Evolutionary conservation across 306 rosid genomes (phyloP), one percentile per base, ranked within the genome.

Genomic region (Casuarina glauca): DNA sequence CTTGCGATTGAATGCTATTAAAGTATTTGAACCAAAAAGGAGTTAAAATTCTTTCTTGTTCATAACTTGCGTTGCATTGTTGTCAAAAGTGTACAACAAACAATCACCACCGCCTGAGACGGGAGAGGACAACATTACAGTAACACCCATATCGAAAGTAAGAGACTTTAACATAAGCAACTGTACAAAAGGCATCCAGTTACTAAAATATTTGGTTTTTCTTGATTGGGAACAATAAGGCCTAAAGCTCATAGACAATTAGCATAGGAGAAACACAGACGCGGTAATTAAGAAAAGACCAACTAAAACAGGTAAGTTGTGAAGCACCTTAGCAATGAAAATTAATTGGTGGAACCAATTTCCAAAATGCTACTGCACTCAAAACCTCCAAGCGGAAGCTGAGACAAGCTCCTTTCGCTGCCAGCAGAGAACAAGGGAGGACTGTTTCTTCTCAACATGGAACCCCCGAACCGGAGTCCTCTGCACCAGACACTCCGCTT

Each of bases 401-500:
- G 91, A 89, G 70, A 91, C 66, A 26, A 92, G 94, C 53, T 94
- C 96, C 81, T 89, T 94, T 68, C 90, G 82, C 79, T 90, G 97
- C 97, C 95, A 92, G 82, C 84, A 90, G 2, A 94, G 87, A 82
- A 86, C 93, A 60, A 92, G 92, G 4, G 97, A 89, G 42, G 93
- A 83, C 69, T 88, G 95, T 71, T 80, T 80, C 87, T 87, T 95
- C 87, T 91, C 97, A 2, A 92, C 82, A 20, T 92, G 91, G 72
- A 91, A 95, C 45, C 97, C 97, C 76, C 87, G 84, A 26, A 83
- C 90, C 0, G 89, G 93, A 79, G 83, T 86, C 88, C 97, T 81
- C 78, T 94, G 97, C 63, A 92, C 91, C 81, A 92, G 68, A 77
- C 94, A 94, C 83, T 94, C 98, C 0, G 97, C 97, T 84, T 91